Percentiles rank a stretch among this genome's conserved stretches.
Conservation (phyloP, 2,329 filamentous ascomycete species). For the Periconia macrospinosa region DNA sequence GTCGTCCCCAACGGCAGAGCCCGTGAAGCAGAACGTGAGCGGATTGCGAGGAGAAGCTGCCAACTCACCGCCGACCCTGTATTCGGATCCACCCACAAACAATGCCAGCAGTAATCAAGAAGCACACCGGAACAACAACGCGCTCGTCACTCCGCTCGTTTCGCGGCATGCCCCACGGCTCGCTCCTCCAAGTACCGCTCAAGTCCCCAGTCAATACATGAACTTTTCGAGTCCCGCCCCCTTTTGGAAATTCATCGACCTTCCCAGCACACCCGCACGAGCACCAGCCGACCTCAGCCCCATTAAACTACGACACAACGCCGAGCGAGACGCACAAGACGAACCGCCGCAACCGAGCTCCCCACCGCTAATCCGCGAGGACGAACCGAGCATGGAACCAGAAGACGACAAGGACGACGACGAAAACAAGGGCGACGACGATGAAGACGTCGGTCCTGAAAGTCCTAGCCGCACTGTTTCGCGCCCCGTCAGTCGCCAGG, state of each 20-base stretch:
- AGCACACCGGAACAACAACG: constrained; percentile 31
- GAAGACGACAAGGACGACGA: constrained; percentile 34
- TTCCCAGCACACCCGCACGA: constrained; percentile 70
- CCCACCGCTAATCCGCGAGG: constrained; percentile 34
- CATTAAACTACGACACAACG: constrained; percentile 35
- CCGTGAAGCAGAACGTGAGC: constrained; percentile 32
- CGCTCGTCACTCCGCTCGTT: constrained; percentile 68
- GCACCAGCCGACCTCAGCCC: constrained; percentile 37
- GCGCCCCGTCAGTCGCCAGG: constrained; percentile 38
- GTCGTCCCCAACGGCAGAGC: constrained; percentile 35
- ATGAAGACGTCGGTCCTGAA: constrained; percentile 36
- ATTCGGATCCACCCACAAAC: constrained; percentile 37
- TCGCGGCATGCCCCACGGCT: constrained; percentile 73
- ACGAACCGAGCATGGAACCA: constrained; percentile 26
- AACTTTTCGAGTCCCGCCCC: constrained; percentile 82
- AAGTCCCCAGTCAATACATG: constrained; percentile 82
- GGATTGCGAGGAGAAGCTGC: constrained; percentile 37
- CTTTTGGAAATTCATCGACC: constrained; percentile 85
- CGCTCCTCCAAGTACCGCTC: constrained; percentile 77
- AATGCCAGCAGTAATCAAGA: constrained; percentile 32
- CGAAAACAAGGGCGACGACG: constrained; percentile 32
- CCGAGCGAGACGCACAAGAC: constrained; percentile 29
- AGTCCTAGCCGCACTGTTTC: constrained; percentile 40
- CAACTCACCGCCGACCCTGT: constrained; percentile 41
- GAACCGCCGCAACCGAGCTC: constrained; percentile 37